Base-by-base conservation (phyloP, 179 eudicot genomes). In the Drosera spatulata region DNA sequence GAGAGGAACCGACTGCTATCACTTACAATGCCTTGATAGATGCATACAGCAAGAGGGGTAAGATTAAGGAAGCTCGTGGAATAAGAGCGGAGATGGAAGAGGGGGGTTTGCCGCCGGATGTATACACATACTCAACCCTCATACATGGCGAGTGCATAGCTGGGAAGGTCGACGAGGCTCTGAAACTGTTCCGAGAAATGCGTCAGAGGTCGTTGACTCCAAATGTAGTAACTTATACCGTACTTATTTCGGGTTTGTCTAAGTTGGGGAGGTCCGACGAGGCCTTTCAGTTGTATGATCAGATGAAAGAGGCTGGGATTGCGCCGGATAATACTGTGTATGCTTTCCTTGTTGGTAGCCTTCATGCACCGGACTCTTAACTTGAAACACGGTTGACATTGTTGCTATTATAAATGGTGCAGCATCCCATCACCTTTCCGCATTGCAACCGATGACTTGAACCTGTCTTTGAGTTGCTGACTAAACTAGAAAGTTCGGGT, bases 211-310 rank as follows among this genome's bases (percentile, higher is more conserved):
- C 77, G 6, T 44, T 88, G 54, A 59, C 40, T 41, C 82, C 73
- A 13, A 85, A 66, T 75, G 66, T 79, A 4, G 77, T 85, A 62
- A 80, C 84, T 64, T 91, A 91, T 50, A 79, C 84, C 7, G 83
- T 71, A 41, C 71, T 85, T 73, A 80, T 91, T 63, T 77, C 88
- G 0, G 88, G 95, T 4, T 75, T 88, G 79, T 80, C 95, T 7
- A 85, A 85, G 62, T 78, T 41, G 50, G 96, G 96, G 58, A 72
- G 84, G 69, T 83, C 89, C 15, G 83, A 84, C n/a, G 95, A 88
- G 66, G 96, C 95, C 68, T 88, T 91, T 62, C 58, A 60, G 37
- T 70, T 91, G 70, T 88, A 80, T 73, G 96, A 85, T 64, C 80
- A 81, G 74, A 87, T 89, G 91, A 82, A 56, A 60, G 79, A 66